These are phyloP conservation scores for Annulohypoxylon stygium DNA, from an alignment of 495 filamentous ascomycete species.

Conservation along the genomic window DNA sequence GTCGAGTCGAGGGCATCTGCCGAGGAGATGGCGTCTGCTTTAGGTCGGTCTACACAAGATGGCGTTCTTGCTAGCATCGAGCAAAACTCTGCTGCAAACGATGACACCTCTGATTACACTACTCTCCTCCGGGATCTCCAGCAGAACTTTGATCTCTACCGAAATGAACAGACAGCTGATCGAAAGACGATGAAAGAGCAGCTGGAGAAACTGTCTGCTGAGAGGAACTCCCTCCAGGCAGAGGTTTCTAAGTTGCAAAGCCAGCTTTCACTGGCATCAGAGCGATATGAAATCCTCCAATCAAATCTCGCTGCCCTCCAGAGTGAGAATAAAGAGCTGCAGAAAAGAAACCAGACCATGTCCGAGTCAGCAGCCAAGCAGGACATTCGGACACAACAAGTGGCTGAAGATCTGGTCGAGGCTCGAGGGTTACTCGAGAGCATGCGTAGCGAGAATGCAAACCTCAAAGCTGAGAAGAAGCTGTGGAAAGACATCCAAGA, in stretches of 20 bases:
- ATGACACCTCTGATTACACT: slow-evolving; percentile 71
- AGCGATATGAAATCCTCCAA: slow-evolving; percentile 91
- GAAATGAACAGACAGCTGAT: slow-evolving; percentile 84
- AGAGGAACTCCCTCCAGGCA: slow-evolving; percentile 83
- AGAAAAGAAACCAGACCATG: slow-evolving; percentile 79
- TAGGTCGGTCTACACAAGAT: slow-evolving; percentile 73
- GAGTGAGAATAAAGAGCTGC: slow-evolving; percentile 84
- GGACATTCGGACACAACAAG: slow-evolving; percentile 88
- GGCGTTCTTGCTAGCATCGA: slow-evolving; percentile 66
- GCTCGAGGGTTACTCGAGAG: slow-evolving; percentile 83
- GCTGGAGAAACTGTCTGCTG: slow-evolving; percentile 80
- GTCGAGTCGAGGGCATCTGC: slow-evolving; percentile 75
- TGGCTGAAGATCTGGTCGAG: slow-evolving; percentile 92
- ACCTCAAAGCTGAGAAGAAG: slow-evolving; percentile 91
- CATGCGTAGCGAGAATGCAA: slow-evolving; percentile 89
- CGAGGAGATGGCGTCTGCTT: slow-evolving; percentile 71
- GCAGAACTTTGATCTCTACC: slow-evolving; percentile 88
- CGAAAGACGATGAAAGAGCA: slow-evolving; percentile 86
- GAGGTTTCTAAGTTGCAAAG: slow-evolving; percentile 82
- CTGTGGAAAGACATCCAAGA: slow-evolving; percentile 93
- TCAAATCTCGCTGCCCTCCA: slow-evolving; percentile 85
- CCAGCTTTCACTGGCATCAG: slow-evolving; percentile 81
- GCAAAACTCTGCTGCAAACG: slow-evolving; percentile 55
- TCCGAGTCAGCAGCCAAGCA: slow-evolving; percentile 88
- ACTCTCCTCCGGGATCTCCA: slow-evolving; percentile 86